Conservation (phyloP, 106 monocot species). For the Agapanthus africanus region DNA sequence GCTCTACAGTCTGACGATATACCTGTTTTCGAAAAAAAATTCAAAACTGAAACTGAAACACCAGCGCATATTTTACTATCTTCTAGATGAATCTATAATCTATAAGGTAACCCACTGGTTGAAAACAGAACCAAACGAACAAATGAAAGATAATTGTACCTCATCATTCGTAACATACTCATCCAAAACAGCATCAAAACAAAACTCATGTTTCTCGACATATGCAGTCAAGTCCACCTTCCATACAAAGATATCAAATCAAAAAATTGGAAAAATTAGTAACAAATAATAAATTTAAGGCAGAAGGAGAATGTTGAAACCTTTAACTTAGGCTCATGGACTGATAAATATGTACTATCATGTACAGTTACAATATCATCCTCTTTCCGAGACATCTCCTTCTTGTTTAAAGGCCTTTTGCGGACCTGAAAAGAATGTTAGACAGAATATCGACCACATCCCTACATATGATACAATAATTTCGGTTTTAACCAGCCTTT, state of each 20-base stretch:
- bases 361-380: constrained; percentile 74
- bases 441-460: constrained; percentile 6
- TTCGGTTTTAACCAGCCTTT: too few species aligned
- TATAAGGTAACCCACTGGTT: too few species aligned
- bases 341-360: constrained; percentile 59
- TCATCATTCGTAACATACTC: constrained; percentile 83
- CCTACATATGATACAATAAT: too few species aligned
- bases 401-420: constrained; percentile 85
- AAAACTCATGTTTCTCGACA: constrained; percentile 98
- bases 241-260: too few species aligned
- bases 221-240: constrained; percentile 96
- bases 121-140: neutral
- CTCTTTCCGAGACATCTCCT: constrained; percentile 84
- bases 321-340: constrained; percentile 84
- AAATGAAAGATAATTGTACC: constrained; percentile 35
- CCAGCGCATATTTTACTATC: too few species aligned
- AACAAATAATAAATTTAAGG: too few species aligned
- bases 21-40: too few species aligned
- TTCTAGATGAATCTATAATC: too few species aligned
- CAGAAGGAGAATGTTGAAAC: too few species aligned
- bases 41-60: too few species aligned
- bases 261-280: too few species aligned
- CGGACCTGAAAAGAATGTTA: constrained; percentile 50
- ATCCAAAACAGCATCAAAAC: constrained; percentile 82
- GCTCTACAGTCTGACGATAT: constrained; percentile 82